These are phyloP conservation scores for Epichloe aotearoae DNA, from an alignment of 2,329 filamentous ascomycete species.

Conservation along the genomic window DNA sequence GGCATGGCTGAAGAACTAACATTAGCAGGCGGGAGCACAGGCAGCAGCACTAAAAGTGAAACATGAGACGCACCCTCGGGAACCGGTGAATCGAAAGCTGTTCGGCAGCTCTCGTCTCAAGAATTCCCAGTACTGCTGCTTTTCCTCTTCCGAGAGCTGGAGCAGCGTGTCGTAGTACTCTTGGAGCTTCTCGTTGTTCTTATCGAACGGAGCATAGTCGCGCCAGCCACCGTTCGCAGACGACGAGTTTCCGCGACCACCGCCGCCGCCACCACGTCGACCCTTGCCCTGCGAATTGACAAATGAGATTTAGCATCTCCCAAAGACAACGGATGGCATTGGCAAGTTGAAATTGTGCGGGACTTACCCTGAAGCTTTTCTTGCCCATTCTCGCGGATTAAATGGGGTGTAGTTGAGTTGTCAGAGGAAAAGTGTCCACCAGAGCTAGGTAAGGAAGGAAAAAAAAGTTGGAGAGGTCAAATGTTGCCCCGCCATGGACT, in stretches of 20 bases:
- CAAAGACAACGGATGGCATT: neutral
- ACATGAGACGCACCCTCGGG: slow-evolving; percentile 52
- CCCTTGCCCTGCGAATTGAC: slow-evolving; percentile 19
- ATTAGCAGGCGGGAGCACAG: slow-evolving; percentile 6
- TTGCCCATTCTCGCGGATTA: slow-evolving; percentile 21
- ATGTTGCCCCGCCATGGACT: neutral
- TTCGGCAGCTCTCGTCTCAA: slow-evolving; percentile 81
- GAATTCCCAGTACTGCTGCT: slow-evolving; percentile 68
- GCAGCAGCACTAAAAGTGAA: neutral
- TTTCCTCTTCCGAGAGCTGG: slow-evolving; percentile 66
- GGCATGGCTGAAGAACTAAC: slow-evolving; percentile 52
- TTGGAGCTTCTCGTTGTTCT: slow-evolving; percentile 76
- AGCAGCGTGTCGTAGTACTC: slow-evolving; percentile 71
- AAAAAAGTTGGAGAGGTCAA: neutral
- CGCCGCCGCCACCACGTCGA: slow-evolving; percentile 22
- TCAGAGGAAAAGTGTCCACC: slow-evolving; percentile 1
- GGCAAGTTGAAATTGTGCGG: neutral
- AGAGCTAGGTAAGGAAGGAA: too few species aligned
- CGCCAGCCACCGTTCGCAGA: slow-evolving; percentile 16
- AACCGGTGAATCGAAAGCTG: slow-evolving; percentile 95
- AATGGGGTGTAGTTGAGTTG: neutral
- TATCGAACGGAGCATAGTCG: slow-evolving; percentile 38
- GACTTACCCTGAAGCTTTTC: slow-evolving; percentile 22
- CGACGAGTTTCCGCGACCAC: slow-evolving; percentile 13
- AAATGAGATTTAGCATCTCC: slow-evolving; percentile 5